Evolutionary conservation across 164 flowering plant genomes (phyloP), one percentile per base, ranked within the genome.

Genomic region (Vitis cinerea): DNA sequence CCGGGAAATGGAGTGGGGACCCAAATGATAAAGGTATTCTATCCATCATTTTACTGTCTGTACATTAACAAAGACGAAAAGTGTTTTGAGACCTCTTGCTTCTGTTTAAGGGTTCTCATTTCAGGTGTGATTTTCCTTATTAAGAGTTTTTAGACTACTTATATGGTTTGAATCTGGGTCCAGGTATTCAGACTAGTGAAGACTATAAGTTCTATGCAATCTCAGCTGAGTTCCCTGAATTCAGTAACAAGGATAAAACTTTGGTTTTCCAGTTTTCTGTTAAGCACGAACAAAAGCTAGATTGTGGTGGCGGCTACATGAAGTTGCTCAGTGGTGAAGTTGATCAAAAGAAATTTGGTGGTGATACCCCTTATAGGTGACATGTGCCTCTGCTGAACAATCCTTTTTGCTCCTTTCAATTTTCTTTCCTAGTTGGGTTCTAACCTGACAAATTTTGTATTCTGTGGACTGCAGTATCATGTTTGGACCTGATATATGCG

Each of bases 291-390:
- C 97, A 94, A 74, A 92, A 94, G 81, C 97, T 92, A 77, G 97
- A 92, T 67, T 94, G 98, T 83, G 98, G 98, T 80, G 98, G 98
- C 80, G 98, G 97, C 23, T 92, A 94, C 80, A 90, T 94, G 95
- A 92, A 94, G 87, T 79, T 94, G 78, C 87, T 94, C n/a, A 92
- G 97, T 71, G 95, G 87, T 74, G 92, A 88, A 0, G 77, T 88
- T 65, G 97, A 94, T 78, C 97, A 90, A 70, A 92, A 89, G 86
- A 87, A 87, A 70, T 94, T 94, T 72, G 97, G 98, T 62, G 98
- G 97, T 58, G 98, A 92, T 50, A 90, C 97, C 59, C 93, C 97
- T 3, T 94, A 94, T 80, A 94, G 98, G 97, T 90, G 0, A 29
- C 27, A 23, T 23, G 27, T 23, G 27, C 27, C 27, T 23, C 27